phyloP scores from a whole-genome alignment of 495 filamentous ascomycete genomes.

The Penicillium paradoxum region DNA sequence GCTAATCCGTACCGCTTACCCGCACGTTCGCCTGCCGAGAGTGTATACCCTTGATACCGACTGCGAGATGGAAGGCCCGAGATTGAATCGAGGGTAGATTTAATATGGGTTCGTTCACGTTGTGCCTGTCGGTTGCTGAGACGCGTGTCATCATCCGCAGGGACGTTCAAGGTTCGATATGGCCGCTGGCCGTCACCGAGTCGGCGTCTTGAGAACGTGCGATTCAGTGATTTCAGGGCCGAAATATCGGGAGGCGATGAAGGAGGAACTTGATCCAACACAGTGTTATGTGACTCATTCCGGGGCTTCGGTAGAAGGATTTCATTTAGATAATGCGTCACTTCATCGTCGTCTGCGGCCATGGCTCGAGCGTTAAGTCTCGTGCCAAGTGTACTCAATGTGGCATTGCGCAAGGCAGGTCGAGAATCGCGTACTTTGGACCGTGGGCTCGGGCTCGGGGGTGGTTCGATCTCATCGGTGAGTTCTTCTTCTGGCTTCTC shows the following conservation, averaged over 20 bases:
- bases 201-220: constrained; percentile 15
- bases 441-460: constrained; percentile 40
- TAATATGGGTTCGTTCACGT: constrained; percentile 31
- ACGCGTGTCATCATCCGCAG: constrained; percentile 11
- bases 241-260: constrained; percentile 34
- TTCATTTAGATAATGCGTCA: constrained; percentile 28
- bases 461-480: constrained; percentile 34
- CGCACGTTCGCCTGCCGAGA: constrained; percentile 33
- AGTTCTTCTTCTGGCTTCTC: constrained; percentile 25
- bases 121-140: constrained; percentile 18
- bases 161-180: constrained; percentile 24
- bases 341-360: constrained; percentile 28
- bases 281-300: constrained; percentile 8
- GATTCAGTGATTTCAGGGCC: constrained; percentile 23
- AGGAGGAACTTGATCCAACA: constrained; percentile 18
- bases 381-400: constrained; percentile 22
- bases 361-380: constrained; percentile 25
- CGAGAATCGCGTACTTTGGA: constrained; percentile 28
- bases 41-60: constrained; percentile 18
- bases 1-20: constrained; percentile 30
- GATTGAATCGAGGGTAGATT: constrained; percentile 23
- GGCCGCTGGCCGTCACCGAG: constrained; percentile 23
- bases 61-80: constrained; percentile 12
- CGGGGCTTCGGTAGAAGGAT: constrained; percentile 23
- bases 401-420: constrained; percentile 16